phyloP scores from a whole-genome alignment of 2,329 filamentous ascomycete genomes.

The Fusarium succisae region DNA sequence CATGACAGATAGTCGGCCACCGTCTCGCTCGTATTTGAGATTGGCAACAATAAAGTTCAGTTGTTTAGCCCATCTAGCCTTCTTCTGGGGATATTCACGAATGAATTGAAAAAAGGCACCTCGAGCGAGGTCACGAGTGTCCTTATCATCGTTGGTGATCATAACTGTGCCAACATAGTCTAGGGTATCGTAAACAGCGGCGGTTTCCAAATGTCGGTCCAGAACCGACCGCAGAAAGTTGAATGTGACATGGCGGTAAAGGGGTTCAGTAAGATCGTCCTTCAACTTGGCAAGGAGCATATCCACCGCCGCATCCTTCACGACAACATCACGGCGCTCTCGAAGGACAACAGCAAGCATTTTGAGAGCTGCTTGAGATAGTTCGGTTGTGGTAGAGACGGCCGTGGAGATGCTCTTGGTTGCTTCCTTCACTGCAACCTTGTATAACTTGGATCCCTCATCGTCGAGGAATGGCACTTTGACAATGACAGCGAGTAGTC shows the following conservation, averaged over 20 bases:
- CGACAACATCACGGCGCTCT: constrained; percentile 77
- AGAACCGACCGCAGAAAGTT: constrained; percentile 91
- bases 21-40: constrained; percentile 86
- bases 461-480: constrained; percentile 84
- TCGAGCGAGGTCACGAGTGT: constrained; percentile 85
- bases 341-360: constrained; percentile 85
- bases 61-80: constrained; percentile 88
- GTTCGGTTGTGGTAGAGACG: constrained; percentile 80
- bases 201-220: constrained; percentile 84
- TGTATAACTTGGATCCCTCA: constrained; percentile 69
- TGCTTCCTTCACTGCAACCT: constrained; percentile 86
- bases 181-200: constrained; percentile 88
- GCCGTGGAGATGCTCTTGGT: constrained; percentile 82
- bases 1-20: constrained; percentile 91
- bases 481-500: constrained; percentile 84
- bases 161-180: constrained; percentile 91
- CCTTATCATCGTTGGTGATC: constrained; percentile 93
- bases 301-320: constrained; percentile 85
- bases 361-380: constrained; percentile 89
- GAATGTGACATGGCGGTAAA: constrained; percentile 92
- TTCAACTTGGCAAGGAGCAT: constrained; percentile 84
- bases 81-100: constrained; percentile 92
- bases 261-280: constrained; percentile 89
- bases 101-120: constrained; percentile 95
- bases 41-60: constrained; percentile 90